Evolutionary conservation across 306 rosid genomes (phyloP).

Genomic region (Fragaria nilgerrensis): DNA sequence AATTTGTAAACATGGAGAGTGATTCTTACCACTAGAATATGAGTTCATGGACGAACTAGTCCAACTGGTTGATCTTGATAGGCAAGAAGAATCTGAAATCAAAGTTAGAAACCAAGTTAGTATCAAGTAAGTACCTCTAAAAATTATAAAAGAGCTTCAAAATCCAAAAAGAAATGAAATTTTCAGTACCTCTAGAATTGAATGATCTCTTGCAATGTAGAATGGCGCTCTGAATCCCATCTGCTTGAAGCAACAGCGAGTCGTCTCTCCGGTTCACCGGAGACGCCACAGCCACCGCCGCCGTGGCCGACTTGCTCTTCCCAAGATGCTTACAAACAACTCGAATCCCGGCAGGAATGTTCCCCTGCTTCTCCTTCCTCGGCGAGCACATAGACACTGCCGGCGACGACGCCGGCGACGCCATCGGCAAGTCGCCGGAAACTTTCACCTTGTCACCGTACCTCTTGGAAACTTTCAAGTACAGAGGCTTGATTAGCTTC

Average conservation of each 20-base stretch:
- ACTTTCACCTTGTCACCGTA: conserved; percentile 29
- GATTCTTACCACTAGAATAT: conserved; percentile 22
- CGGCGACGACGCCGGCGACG: conserved; percentile 32
- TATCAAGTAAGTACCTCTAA: neutral
- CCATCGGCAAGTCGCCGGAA: conserved; percentile 3
- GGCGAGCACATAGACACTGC: conserved; percentile 32
- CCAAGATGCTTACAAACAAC: conserved; percentile 60
- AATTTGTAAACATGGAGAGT: no score
- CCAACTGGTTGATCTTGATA: conserved; percentile 27
- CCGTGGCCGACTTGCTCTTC: conserved; percentile 68
- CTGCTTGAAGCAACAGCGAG: conserved; percentile 63
- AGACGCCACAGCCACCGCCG: conserved; percentile 29
- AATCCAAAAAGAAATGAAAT: neutral
- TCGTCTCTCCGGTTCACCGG: conserved; percentile 64
- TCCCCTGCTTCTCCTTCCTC: conserved; percentile 49
- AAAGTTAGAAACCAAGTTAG: neutral
- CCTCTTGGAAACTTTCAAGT: conserved; percentile 50
- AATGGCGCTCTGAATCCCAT: conserved; percentile 92
- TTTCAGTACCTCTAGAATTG: conserved; percentile 52
- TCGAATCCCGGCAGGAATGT: conserved; percentile 45
- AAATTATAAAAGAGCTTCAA: neutral
- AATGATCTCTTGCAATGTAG: conserved; percentile 87
- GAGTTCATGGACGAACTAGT: conserved; percentile 38
- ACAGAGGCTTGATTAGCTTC: conserved; percentile 65
- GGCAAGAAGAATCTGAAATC: conserved; percentile 38